Conservation (phyloP, 345 rosid species). For the Hibiscus syriacus region DNA sequence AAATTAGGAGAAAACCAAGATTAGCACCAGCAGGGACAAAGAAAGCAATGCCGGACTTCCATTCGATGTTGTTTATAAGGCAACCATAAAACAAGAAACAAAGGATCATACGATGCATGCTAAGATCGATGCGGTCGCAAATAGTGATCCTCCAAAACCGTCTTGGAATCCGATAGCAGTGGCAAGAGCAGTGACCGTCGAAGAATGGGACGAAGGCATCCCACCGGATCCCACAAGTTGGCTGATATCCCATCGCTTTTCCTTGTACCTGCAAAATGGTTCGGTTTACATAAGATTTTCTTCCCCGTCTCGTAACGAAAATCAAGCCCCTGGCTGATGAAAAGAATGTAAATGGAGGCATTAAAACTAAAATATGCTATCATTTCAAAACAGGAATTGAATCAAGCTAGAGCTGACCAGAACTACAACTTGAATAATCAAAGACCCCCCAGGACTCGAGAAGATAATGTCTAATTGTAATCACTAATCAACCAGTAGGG, state of each 20-base stretch:
- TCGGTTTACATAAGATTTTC: not conserved
- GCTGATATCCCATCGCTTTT: constrained; percentile 63
- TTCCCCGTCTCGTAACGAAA: not conserved
- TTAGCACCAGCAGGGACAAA: constrained; percentile 3
- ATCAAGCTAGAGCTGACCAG: not conserved
- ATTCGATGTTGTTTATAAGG: not conserved
- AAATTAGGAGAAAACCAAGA: not conserved
- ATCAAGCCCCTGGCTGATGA: not conserved
- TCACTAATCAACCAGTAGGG: not conserved
- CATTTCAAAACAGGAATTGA: not conserved
- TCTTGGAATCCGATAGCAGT: constrained; percentile 61
- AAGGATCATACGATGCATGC: constrained; percentile 56
- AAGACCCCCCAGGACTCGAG: constrained; percentile 1
- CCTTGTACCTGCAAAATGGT: constrained; percentile 51
- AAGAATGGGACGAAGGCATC: constrained; percentile 94
- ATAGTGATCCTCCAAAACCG: constrained; percentile 61
- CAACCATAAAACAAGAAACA: not conserved
- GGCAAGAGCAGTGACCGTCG: constrained; percentile 73
- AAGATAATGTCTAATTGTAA: not conserved
- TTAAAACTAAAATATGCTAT: not conserved
- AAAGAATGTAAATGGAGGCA: not conserved
- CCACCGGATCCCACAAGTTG: constrained; percentile 88
- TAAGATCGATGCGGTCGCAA: constrained; percentile 56
- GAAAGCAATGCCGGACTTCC: not conserved
- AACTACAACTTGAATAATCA: not conserved